Evolutionary conservation across 176 grass and related monocot species (phyloP).

Genomic region (Chrysopogon serrulatus): DNA sequence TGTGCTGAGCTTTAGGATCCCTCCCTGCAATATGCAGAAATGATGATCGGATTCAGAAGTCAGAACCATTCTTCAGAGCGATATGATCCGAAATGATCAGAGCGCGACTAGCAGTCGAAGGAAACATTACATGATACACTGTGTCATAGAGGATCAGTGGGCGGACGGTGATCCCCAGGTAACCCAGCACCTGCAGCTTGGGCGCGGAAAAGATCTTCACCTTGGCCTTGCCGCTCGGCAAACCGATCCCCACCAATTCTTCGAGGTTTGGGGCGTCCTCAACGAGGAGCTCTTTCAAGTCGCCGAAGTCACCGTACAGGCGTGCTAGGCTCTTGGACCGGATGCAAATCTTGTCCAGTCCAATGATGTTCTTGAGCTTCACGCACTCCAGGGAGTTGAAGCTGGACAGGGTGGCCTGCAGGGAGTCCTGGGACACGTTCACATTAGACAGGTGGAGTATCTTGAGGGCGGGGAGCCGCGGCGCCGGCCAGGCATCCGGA

Average conservation of each 20-base stretch:
- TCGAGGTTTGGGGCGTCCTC: conserved; percentile 42
- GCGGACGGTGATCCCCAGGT: conserved; percentile 27
- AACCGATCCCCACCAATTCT: conserved; percentile 28
- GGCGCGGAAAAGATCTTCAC: conserved; percentile 32
- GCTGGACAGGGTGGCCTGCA: conserved; percentile 13
- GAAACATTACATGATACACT: conserved; percentile 20
- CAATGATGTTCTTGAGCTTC: conserved; percentile 34
- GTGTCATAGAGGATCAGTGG: conserved; percentile 36
- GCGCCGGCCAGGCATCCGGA: neutral
- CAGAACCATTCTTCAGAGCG: neutral
- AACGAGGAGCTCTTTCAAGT: conserved; percentile 29
- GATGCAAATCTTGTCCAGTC: conserved; percentile 15
- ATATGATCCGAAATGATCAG: neutral
- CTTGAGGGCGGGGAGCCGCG: conserved; percentile 23
- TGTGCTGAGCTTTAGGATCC: conserved; percentile 15
- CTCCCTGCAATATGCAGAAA: conserved; percentile 17
- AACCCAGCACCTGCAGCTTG: conserved; percentile 37
- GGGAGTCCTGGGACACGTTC: neutral
- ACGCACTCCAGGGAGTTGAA: conserved; percentile 24
- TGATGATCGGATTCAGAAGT: neutral
- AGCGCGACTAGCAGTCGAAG: neutral
- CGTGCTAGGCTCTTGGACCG: conserved; percentile 24
- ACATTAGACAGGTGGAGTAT: conserved; percentile 25
- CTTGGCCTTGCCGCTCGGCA: neutral
- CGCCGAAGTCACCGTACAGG: conserved; percentile 26